These are phyloP conservation scores for Eucommia ulmoides DNA, from an alignment of 257 asterid genomes.

Conservation along the genomic window DNA sequence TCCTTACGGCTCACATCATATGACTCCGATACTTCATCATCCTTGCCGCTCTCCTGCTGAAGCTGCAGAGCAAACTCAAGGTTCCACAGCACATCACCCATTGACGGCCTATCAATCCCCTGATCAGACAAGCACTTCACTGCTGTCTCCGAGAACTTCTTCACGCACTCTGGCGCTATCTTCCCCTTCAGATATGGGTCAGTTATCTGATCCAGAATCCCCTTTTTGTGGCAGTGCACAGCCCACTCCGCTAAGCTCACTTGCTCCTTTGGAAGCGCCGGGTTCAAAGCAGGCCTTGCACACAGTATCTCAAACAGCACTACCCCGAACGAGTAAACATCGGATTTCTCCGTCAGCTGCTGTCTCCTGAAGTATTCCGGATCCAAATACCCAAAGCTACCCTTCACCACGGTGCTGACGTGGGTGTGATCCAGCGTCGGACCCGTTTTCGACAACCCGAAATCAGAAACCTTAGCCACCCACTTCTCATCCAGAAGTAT, in stretches of 20 bases:
- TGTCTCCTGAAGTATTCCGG: conserved; percentile 87
- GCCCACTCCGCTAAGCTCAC: conserved; percentile 95
- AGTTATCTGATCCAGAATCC: conserved; percentile 53
- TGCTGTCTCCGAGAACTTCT: conserved; percentile 76
- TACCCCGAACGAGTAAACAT: conserved; percentile 70
- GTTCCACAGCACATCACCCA: conserved; percentile 95
- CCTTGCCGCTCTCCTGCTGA: conserved; percentile 77
- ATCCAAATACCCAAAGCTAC: conserved; percentile 79
- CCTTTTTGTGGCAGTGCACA: conserved; percentile 64
- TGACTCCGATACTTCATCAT: conserved; percentile 23
- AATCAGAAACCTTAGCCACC: conserved; percentile 90
- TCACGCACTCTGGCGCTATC: conserved; percentile 82
- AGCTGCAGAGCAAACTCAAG: conserved; percentile 85
- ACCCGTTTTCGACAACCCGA: conserved; percentile 80
- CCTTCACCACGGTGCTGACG: conserved; percentile 81
- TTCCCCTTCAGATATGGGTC: conserved; percentile 88
- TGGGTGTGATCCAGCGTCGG: conserved; percentile 82
- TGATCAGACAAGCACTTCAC: conserved; percentile 78
- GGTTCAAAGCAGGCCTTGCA: conserved; percentile 80
- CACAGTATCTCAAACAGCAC: conserved; percentile 73
- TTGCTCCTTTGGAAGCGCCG: conserved; percentile 75
- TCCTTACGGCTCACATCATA: conserved; percentile 36
- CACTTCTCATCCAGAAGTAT: conserved; percentile 82
- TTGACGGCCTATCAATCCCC: conserved; percentile 76
- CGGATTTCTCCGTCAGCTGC: conserved; percentile 78